Conservation (phyloP, 352 stramenopile genomes). For the Phytophthora ramorum region DNA sequence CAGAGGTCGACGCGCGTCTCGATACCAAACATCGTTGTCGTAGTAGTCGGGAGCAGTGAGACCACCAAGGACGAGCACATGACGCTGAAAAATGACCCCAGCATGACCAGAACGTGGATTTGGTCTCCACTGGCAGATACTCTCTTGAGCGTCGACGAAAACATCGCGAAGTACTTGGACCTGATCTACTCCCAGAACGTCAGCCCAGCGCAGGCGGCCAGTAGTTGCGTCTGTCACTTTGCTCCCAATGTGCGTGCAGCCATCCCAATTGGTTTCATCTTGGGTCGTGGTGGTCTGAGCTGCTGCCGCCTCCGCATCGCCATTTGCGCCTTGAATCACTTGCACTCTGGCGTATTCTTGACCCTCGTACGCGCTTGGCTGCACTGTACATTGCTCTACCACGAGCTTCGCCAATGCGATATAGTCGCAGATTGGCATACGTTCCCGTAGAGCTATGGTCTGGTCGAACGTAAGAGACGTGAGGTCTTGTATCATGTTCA, state of each 20-base stretch:
- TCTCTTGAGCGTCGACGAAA: conserved; percentile 69
- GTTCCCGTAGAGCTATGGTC: conserved; percentile 53
- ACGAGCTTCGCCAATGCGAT: conserved; percentile 68
- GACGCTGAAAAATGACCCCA: conserved; percentile 78
- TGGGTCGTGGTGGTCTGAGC: conserved; percentile 16
- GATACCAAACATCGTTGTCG: conserved; percentile 91
- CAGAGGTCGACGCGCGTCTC: conserved; percentile 54
- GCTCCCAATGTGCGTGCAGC: conserved; percentile 58
- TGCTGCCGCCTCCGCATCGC: conserved; percentile 16
- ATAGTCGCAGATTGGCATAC: conserved; percentile 80
- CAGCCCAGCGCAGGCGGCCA: conserved; percentile 54
- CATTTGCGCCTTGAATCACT: conserved; percentile 43
- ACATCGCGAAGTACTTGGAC: conserved; percentile 68
- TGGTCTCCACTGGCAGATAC: conserved; percentile 74
- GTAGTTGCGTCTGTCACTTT: conserved; percentile 51
- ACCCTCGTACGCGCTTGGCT: conserved; percentile 51
- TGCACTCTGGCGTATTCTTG: conserved; percentile 49
- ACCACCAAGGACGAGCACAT: conserved; percentile 79
- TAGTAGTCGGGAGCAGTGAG: conserved; percentile 69
- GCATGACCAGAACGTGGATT: conserved; percentile 64
- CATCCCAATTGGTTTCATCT: conserved; percentile 56
- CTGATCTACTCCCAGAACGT: conserved; percentile 72
- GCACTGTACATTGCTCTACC: conserved; percentile 58
- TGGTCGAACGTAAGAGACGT: conserved; percentile 57
- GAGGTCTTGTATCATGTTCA: conserved; percentile 88